Conservation (phyloP, 441 rosid genomes). For the Erysimum cheiri region DNA sequence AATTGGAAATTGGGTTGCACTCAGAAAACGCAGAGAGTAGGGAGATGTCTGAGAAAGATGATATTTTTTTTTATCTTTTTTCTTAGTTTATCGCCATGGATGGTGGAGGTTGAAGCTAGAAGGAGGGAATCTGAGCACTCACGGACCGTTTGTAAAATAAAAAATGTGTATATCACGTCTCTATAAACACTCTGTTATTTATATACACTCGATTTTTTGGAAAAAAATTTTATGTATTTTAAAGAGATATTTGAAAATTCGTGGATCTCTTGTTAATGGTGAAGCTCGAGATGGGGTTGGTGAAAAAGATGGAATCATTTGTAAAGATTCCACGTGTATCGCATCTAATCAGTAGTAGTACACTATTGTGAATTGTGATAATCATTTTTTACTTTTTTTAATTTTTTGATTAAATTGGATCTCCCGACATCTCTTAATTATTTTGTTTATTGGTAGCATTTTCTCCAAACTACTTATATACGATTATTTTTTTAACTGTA, state of each 20-base stretch:
- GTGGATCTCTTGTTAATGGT: conserved; percentile 11
- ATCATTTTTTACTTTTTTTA: neutral
- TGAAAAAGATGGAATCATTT: neutral
- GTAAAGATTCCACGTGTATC: conserved; percentile 35
- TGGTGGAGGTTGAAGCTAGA: neutral
- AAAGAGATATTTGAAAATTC: too few species aligned
- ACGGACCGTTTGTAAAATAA: conserved; percentile 11
- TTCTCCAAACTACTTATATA: conserved; percentile 7
- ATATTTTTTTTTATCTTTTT: neutral
- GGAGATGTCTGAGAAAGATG: neutral
- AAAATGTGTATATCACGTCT: conserved; percentile 37
- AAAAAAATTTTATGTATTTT: too few species aligned
- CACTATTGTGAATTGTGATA: conserved; percentile 5
- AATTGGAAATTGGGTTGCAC: neutral
- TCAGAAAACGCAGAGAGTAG: conserved; percentile 2
- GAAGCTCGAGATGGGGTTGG: conserved; percentile 13
- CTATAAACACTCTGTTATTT: conserved; percentile 12
- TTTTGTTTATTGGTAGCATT: conserved; percentile 4
- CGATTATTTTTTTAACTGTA: neutral
- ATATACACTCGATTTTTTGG: neutral
- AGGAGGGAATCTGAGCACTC: conserved; percentile 1
- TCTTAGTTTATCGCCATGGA: conserved; percentile 23
- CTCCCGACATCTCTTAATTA: conserved; percentile 17
- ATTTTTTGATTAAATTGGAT: conserved; percentile 10
- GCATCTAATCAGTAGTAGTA: conserved; percentile 2